A percentile compares a stretch with the other conserved stretches of the same genome.
These are phyloP conservation scores for Yarrowia divulgata DNA, from an alignment of 805 yeast genomes.

Conservation along the genomic window DNA sequence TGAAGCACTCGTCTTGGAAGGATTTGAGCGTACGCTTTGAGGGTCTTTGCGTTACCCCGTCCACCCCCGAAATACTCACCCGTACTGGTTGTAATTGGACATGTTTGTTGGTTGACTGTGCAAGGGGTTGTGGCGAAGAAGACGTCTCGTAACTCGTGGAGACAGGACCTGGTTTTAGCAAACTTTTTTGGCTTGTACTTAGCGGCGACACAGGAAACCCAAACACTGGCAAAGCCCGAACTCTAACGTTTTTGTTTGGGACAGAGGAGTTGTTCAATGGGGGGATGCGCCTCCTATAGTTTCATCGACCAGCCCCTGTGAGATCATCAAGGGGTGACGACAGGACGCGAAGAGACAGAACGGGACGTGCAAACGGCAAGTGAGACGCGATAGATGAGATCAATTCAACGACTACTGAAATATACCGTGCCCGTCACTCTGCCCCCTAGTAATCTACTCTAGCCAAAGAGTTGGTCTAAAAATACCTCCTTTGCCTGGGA, in stretches of 20 bases:
- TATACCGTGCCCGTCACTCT: too few species aligned
- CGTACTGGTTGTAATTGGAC: slow-evolving; percentile 40
- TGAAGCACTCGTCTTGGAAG: not conserved
- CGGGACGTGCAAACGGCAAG: too few species aligned
- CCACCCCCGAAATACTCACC: slow-evolving; percentile 1
- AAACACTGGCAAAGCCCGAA: slow-evolving; percentile 6
- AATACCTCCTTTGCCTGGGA: slow-evolving; percentile 9
- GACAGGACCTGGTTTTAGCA: slow-evolving; percentile 15
- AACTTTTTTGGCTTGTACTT: slow-evolving; percentile 28
- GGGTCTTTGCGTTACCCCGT: not conserved
- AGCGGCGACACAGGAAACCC: slow-evolving; percentile 5
- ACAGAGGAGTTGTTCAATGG: slow-evolving; percentile 3
- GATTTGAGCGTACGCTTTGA: not conserved
- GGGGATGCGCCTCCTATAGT: not conserved
- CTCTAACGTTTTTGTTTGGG: not conserved
- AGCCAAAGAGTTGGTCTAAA: not conserved
- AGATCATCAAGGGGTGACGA: not conserved
- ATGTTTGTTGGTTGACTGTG: slow-evolving; percentile 9
- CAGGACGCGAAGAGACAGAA: too few species aligned
- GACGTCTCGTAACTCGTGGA: slow-evolving; percentile 6
- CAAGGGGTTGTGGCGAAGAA: slow-evolving; percentile 5
- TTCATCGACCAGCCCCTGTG: slow-evolving; percentile 3
- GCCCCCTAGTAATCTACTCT: too few species aligned
- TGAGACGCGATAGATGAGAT: too few species aligned
- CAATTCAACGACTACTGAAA: too few species aligned